Conservation (phyloP, 306 rosid species). For the Dicorynia guianensis region DNA sequence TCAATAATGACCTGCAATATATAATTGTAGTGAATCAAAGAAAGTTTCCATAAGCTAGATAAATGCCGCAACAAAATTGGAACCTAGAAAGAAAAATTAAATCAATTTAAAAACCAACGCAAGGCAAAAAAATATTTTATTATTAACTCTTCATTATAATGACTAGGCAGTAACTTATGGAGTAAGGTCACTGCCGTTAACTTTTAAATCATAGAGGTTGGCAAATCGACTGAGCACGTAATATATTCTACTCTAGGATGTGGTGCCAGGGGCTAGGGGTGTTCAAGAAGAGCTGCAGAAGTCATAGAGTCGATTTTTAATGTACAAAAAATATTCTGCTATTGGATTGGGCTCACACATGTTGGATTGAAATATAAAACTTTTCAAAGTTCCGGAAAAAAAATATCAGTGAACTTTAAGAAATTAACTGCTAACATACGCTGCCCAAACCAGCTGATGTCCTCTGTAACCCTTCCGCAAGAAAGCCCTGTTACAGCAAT, state of each 20-base stretch:
- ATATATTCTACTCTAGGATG: conserved; percentile 4
- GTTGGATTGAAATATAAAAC: not conserved
- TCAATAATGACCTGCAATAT: conserved; percentile 88
- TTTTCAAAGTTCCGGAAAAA: no score
- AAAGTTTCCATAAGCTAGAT: not conserved
- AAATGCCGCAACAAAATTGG: not conserved
- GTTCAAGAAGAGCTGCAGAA: no score
- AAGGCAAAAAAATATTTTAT: not conserved
- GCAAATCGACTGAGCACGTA: conserved; percentile 3
- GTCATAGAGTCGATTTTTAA: no score
- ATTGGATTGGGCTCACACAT: no score
- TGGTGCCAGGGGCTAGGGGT: no score
- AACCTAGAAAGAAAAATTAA: conserved; percentile 3
- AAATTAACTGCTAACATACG: conserved; percentile 56
- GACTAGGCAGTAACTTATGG: not conserved
- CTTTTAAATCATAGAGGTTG: not conserved
- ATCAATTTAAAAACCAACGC: not conserved
- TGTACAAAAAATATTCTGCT: no score
- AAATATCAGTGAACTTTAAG: no score
- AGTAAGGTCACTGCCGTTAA: conserved; percentile 17
- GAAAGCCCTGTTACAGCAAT: conserved; percentile 72
- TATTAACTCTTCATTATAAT: conserved; percentile 1
- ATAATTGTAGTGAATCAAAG: conserved; percentile 20
- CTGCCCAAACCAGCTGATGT: conserved; percentile 98
- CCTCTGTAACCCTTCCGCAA: conserved; percentile 81